phyloP scores from a whole-genome alignment of 768 basidiomycete species.

The Russula compacta region DNA sequence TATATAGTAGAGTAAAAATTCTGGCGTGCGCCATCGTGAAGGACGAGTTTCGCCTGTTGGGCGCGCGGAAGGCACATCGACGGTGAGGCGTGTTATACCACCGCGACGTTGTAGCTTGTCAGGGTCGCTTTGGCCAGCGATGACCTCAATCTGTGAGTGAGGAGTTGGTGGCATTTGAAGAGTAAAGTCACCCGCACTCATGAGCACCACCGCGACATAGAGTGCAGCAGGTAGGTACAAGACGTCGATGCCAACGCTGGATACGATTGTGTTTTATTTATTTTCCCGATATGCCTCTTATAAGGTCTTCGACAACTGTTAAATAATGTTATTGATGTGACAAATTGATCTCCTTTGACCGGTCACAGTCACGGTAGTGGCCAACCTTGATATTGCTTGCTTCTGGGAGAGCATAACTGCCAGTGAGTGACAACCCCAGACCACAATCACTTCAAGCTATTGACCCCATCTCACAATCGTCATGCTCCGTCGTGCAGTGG shows the following conservation, averaged over 20 bases:
- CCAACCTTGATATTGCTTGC: background rate
- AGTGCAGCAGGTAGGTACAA: background rate
- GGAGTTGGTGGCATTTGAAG: constrained; percentile 27
- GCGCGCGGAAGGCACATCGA: constrained; percentile 41
- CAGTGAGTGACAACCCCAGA: constrained; percentile 10
- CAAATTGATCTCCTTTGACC: background rate
- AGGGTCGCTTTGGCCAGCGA: constrained; percentile 4
- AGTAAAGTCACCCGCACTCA: constrained; percentile 22
- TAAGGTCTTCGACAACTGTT: background rate
- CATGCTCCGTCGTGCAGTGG: constrained; percentile 49
- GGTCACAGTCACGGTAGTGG: background rate
- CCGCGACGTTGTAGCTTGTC: constrained; percentile 11
- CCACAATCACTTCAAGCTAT: background rate
- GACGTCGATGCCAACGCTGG: no score
- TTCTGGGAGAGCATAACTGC: background rate
- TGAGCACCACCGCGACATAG: background rate
- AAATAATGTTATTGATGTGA: background rate
- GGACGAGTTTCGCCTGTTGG: constrained; percentile 26
- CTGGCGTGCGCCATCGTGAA: constrained; percentile 68
- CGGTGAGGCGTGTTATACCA: constrained; percentile 42
- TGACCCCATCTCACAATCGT: background rate
- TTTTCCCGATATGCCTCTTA: background rate
- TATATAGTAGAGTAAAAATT: constrained; percentile 71
- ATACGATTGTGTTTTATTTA: background rate
- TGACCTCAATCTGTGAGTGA: constrained; percentile 11